Percentiles rank a stretch among this genome's conserved stretches.
These are phyloP conservation scores for Solanum raphanifolium DNA, from an alignment of 257 asterid genomes.

Conservation along the genomic window DNA sequence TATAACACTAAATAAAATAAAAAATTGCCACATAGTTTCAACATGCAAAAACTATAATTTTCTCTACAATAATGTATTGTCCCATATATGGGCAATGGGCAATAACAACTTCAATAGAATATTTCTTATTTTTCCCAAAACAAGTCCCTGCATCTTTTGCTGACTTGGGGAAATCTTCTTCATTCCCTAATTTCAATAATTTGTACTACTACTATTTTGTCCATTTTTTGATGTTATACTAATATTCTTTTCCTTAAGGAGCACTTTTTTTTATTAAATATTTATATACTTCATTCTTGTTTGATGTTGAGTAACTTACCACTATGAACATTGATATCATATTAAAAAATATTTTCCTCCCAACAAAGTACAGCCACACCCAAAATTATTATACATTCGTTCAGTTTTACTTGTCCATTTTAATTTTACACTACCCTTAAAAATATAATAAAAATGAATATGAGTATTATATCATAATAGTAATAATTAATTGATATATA, in stretches of 20 bases:
- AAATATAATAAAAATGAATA: too few relatives aligned
- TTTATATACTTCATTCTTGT: not conserved
- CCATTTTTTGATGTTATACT: not conserved
- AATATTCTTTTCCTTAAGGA: not conserved
- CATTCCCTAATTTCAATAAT: not conserved
- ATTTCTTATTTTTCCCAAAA: not conserved
- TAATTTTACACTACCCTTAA: not conserved
- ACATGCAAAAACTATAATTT: not conserved
- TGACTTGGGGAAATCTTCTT: conserved; percentile 1
- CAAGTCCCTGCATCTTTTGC: not conserved
- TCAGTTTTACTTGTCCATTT: not conserved
- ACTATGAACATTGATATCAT: not conserved
- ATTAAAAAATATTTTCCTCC: not conserved
- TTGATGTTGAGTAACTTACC: not conserved
- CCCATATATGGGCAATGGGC: not conserved
- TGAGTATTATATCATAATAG: too few relatives aligned
- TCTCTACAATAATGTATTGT: not conserved
- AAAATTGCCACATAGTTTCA: not conserved
- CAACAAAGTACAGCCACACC: not conserved
- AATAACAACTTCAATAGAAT: not conserved
- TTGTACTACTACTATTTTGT: not conserved
- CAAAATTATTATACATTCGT: too few relatives aligned
- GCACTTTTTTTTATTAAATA: not conserved
- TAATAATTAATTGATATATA: too few relatives aligned
- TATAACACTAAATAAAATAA: too few relatives aligned